Base-by-base conservation (phyloP, 805 yeast genomes). In the Candida tammaniensis region DNA sequence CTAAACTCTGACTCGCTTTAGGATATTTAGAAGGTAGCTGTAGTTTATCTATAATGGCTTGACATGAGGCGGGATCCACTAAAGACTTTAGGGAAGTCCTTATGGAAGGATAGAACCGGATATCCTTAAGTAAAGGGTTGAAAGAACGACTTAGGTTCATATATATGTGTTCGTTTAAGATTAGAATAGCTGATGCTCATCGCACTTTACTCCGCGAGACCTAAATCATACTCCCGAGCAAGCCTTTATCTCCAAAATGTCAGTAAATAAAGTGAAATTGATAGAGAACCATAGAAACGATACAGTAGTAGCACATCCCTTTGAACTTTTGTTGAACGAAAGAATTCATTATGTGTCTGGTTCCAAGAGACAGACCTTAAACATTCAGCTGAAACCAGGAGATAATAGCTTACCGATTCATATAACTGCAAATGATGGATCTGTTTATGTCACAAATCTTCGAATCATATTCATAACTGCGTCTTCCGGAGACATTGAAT, bases 21-120 rank as follows among this genome's bases (percentile, higher is more conserved):
- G 61, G 49, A 54, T 61, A 60, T 43, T 56, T 46, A 19, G 57
- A 36, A 35, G 64, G 59, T 38, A 74, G 53, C 27, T 68, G 57
- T 17, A 82, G 55, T 35, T 63, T 70, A 16, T 78, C 69, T 5
- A 82, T 49, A 9, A 83, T 42, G 12, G 40, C 40, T 38, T 61
- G 68, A 39, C 64, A 57, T 17, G 51, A 39, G 9, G 33, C 40
- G 7, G 59, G 56, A 42, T 37, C 34, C 3, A 36, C 15, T 7
- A 52, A 27, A 13, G 30, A 24, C 30, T 36, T 41, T 9, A 34
- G 14, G 4, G 36, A 20, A 1, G 40, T 12, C 23, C 24, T 26
- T 21, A 21, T 23, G 2, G 13, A 10, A 9, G 43, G 39, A n/a
- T 17, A 24, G 29, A 40, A 33, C 26, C 29, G 40, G 4, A 54